Conservation (phyloP, 1,284 basidiomycete genomes). For the Tilletia indica region DNA sequence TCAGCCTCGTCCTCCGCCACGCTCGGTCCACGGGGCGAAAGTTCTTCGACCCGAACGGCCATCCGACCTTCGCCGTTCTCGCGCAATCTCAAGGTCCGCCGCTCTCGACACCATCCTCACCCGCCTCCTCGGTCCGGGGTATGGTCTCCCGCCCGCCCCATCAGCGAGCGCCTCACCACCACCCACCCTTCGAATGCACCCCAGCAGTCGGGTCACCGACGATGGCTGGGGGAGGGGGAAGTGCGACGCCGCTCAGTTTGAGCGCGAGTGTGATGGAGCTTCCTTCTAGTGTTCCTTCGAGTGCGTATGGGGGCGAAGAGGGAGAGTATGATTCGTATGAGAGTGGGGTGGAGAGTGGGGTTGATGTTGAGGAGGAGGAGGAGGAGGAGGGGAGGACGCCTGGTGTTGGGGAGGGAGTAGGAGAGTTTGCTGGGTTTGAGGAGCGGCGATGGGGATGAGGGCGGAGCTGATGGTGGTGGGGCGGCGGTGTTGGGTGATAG, state of each 20-base stretch:
- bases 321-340: not conserved
- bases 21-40: not conserved
- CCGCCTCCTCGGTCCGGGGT: not conserved
- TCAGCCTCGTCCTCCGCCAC: not conserved
- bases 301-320: not conserved
- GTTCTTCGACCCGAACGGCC: not conserved
- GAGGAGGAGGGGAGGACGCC: too few species aligned
- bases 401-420: too few species aligned
- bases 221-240: too few species aligned
- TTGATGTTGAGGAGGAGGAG: not conserved
- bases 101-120: not conserved
- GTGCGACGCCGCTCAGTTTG: constrained; percentile 8
- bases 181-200: not conserved
- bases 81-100: not conserved
- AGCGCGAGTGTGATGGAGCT: constrained; percentile 17
- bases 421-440: not conserved
- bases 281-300: not conserved
- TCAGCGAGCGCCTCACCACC: not conserved
- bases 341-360: not conserved
- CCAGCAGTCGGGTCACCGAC: too few species aligned
- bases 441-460: not conserved
- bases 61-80: not conserved
- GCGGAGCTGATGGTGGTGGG: not conserved
- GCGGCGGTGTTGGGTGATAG: not conserved
- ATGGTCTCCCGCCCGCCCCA: constrained; percentile 7